phyloP scores from a whole-genome alignment of 768 basidiomycete species.

The Tremella fuciformis region DNA sequence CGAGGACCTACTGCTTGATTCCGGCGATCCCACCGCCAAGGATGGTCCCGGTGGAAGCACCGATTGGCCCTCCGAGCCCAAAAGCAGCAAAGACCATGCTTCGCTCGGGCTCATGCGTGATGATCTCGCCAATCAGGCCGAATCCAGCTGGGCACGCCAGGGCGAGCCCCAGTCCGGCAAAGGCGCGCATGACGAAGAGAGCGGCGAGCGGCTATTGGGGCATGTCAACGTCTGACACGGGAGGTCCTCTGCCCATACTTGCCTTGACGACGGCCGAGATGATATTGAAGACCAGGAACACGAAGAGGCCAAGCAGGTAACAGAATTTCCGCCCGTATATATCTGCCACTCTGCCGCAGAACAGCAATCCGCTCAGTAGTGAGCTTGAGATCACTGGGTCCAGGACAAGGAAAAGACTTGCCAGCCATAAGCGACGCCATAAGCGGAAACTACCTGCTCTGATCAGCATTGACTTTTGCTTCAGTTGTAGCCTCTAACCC shows the following conservation, averaged over 20 bases:
- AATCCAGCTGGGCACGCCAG: conserved; percentile 28
- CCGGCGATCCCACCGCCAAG: conserved; percentile 69
- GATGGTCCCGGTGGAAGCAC: conserved; percentile 65
- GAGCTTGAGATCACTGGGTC: neutral
- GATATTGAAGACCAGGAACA: conserved; percentile 62
- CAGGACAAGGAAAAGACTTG: conserved; percentile 5
- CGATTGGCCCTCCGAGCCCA: conserved; percentile 74
- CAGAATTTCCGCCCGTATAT: conserved; percentile 65
- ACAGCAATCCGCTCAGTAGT: too few species aligned
- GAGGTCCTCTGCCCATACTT: conserved; percentile 6
- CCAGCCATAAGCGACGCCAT: conserved; percentile 21
- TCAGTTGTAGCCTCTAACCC: conserved; percentile 13
- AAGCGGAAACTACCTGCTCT: conserved; percentile 18
- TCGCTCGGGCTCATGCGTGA: conserved; percentile 54
- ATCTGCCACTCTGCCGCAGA: conserved; percentile 32
- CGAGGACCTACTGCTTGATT: conserved; percentile 52
- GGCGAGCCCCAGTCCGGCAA: conserved; percentile 26
- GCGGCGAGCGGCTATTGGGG: conserved; percentile 4
- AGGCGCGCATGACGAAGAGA: conserved; percentile 27
- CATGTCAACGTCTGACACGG: too few species aligned
- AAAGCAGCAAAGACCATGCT: conserved; percentile 77
- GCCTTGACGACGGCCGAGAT: conserved; percentile 23
- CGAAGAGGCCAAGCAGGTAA: conserved; percentile 63
- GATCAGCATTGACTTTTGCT: too few species aligned
- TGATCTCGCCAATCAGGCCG: conserved; percentile 23